Conservation (phyloP, 305 asterid species). For the Fraxinus greggii region DNA sequence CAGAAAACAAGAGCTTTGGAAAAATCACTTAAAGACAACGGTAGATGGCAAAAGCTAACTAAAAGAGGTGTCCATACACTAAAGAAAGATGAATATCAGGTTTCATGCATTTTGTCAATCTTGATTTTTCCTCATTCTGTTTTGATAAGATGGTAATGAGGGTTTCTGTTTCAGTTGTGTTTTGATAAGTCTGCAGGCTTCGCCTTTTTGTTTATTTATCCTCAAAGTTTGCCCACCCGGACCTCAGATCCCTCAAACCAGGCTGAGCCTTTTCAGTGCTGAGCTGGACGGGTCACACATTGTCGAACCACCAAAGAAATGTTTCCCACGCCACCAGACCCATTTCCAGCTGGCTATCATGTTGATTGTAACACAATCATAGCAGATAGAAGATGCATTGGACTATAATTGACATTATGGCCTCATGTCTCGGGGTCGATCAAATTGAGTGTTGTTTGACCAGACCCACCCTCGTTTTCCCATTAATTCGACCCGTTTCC, state of each 20-base stretch:
- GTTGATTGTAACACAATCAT: neutral
- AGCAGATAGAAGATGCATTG: neutral
- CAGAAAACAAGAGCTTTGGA: slow-evolving; percentile 64
- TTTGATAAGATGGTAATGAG: slow-evolving; percentile 13
- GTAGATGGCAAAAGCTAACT: slow-evolving; percentile 72
- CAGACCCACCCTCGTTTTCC: neutral
- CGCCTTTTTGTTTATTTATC: neutral
- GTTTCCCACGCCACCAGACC: neutral
- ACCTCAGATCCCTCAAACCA: neutral
- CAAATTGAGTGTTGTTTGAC: neutral
- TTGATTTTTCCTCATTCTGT: slow-evolving; percentile 9
- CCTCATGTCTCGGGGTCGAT: neutral
- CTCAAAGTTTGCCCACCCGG: neutral
- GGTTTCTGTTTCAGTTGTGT: slow-evolving; percentile 53
- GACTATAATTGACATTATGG: neutral
- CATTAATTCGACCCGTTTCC: neutral
- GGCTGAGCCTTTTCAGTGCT: neutral
- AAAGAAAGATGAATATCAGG: slow-evolving; percentile 70
- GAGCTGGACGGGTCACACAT: neutral
- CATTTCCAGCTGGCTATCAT: neutral
- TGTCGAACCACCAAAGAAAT: neutral
- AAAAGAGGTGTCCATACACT: slow-evolving; percentile 82
- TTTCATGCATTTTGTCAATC: slow-evolving; percentile 21
- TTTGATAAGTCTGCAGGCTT: slow-evolving; percentile 3
- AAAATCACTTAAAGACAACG: slow-evolving; percentile 51